Percentiles rank a stretch among this genome's conserved stretches.
These are phyloP conservation scores for Ephemerocybe angulata DNA, from an alignment of 768 basidiomycete genomes.

Conservation along the genomic window DNA sequence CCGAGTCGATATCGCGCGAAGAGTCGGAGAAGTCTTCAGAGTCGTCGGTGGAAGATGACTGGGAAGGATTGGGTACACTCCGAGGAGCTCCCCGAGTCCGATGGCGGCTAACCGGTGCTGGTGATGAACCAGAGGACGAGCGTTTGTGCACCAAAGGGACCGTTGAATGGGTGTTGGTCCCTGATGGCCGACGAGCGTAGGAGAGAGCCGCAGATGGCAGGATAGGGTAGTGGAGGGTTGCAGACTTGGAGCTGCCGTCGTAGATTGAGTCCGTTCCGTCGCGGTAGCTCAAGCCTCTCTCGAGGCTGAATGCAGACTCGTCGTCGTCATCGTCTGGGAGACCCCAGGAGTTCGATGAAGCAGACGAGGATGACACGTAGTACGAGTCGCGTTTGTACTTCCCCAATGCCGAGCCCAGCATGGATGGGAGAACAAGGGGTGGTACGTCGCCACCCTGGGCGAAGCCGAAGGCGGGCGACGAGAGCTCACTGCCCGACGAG, in stretches of 20 bases:
- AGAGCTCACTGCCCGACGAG: constrained; percentile 62
- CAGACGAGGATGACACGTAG: constrained; percentile 60
- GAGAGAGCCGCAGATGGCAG: constrained; percentile 44
- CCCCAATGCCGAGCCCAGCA: constrained; percentile 48
- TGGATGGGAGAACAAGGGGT: constrained; percentile 60
- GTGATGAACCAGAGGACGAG: constrained; percentile 42
- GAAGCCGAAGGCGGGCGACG: constrained; percentile 60
- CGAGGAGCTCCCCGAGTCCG: constrained; percentile 38
- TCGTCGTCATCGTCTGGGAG: constrained; percentile 62
- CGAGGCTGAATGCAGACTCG: constrained; percentile 32
- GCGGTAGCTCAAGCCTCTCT: constrained; percentile 30
- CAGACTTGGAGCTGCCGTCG: constrained; percentile 43
- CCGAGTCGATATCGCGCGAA: constrained; percentile 28
- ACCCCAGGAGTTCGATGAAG: constrained; percentile 67
- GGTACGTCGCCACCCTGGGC: constrained; percentile 59
- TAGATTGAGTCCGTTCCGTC: constrained; percentile 38
- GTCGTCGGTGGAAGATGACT: constrained; percentile 39
- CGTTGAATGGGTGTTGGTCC: constrained; percentile 64
- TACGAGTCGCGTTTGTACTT: constrained; percentile 46
- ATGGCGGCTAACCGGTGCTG: constrained; percentile 14
- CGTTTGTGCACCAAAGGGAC: constrained; percentile 55
- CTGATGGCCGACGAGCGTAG: constrained; percentile 67
- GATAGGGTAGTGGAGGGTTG: constrained; percentile 31
- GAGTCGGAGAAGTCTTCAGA: constrained; percentile 42
- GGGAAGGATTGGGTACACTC: constrained; percentile 40